Conservation (phyloP, 495 filamentous ascomycete genomes). For the Podospora tetraspora region DNA sequence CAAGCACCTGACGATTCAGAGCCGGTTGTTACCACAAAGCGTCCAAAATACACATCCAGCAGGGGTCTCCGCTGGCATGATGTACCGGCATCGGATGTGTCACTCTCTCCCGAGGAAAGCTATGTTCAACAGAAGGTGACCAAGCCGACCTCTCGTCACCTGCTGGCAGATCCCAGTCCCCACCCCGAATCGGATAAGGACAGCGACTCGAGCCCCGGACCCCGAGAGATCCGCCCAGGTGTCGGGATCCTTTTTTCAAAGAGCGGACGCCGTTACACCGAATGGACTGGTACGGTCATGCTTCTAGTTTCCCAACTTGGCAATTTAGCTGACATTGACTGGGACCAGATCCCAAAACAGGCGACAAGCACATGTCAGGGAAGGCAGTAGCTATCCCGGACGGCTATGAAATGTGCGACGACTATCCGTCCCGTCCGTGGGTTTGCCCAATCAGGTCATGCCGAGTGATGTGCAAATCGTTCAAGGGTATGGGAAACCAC, state of each 20-base stretch:
- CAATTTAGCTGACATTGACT: not conserved
- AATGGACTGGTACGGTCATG: not conserved
- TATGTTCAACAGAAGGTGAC: not conserved
- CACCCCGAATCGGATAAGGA: not conserved
- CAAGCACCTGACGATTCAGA: not conserved
- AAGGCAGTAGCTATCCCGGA: not conserved
- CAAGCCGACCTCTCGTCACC: not conserved
- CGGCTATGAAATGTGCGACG: not conserved
- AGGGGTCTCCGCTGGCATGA: not conserved
- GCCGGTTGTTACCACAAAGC: not conserved
- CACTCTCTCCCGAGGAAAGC: not conserved
- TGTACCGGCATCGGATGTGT: not conserved
- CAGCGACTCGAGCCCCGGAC: not conserved
- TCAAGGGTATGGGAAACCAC: not conserved
- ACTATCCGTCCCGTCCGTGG: not conserved
- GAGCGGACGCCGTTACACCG: not conserved
- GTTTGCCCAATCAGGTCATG: not conserved
- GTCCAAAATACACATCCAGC: not conserved
- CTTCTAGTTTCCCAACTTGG: not conserved
- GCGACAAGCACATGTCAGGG: not conserved
- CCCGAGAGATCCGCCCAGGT: not conserved
- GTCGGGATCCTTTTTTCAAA: not conserved
- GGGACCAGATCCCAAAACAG: not conserved
- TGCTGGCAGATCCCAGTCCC: not conserved
- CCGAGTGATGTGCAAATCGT: not conserved